Evolutionary conservation across 2,329 filamentous ascomycete species (phyloP), one percentile per base, ranked within the genome.

Genomic region (Neofusicoccum ribis): DNA sequence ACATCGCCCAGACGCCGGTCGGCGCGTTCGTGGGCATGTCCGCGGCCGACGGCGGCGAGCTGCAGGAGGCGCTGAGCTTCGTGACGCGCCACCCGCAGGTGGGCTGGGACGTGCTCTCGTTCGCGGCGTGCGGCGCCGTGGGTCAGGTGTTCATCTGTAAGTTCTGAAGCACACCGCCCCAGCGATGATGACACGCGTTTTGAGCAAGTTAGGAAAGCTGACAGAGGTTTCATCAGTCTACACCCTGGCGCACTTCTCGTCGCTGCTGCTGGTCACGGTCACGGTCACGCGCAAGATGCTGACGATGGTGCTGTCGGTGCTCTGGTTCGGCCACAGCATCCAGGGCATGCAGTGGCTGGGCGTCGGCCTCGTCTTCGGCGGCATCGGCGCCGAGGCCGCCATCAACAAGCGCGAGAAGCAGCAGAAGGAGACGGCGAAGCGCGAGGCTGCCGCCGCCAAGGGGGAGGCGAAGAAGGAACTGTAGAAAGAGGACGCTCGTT

Each of bases 261-360:
- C 91, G 9, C 86, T 99, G 56, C 85, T 98, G 60, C 87, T 99
- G 58, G 94, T 98, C 49, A 98, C 95, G 4, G 93, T 99, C 2
- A 99, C 93, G 1, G 95, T 99, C 51, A 99, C 95, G 51, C 86
- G 95, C 74, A 99, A 99, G 83, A 99, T 99, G 95, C 86, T 98
- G 77, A 98, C 94, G 70, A 99, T 99, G 95, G 92, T 98, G 66
- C 84, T 98, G 60, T 97, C 92, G 63, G 95, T 99, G 34, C 83
- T 98, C 67, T 93, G 92, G 80, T 99, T 98, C 76, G 95, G 95
- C 34, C 95, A 99, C 78, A 87, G 86, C 68, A 85, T 99, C 56
- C 91, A 87, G 34, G 80, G 83, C n/a, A 96, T 94, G 85, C 95
- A 99, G 81, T 97, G 93, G 91, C 81, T 96, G 6, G 95, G 95